Conservation (phyloP, 306 rosid species). For the Lathyrus oleraceus region DNA sequence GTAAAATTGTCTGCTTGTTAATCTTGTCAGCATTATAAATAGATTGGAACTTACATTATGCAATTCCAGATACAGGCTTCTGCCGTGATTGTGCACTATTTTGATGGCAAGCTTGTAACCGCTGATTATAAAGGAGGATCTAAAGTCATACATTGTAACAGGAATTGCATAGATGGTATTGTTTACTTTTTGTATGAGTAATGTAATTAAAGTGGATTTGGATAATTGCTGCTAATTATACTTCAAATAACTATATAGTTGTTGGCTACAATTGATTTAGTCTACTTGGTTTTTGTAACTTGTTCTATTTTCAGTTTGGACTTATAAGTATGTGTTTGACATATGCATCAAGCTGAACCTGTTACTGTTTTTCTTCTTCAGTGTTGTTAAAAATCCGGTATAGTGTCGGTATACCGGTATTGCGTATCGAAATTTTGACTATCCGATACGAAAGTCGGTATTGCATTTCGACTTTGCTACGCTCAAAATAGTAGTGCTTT, state of each 20-base stretch:
- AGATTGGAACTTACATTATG: too few species aligned
- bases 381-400: too few species aligned
- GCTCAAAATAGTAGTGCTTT: too few species aligned
- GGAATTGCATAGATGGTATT: slow-evolving; percentile 87
- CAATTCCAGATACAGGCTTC: too few species aligned
- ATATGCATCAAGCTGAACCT: slow-evolving; percentile 46
- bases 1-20: too few species aligned
- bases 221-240: background rate
- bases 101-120: slow-evolving; percentile 57
- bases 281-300: slow-evolving; percentile 12
- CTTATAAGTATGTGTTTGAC: slow-evolving; percentile 20
- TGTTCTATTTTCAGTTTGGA: slow-evolving; percentile 11
- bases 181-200: slow-evolving; percentile 3
- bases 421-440: too few species aligned
- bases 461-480: too few species aligned
- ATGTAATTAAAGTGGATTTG: background rate
- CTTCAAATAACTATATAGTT: background rate
- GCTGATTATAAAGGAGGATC: slow-evolving; percentile 53
- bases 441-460: too few species aligned
- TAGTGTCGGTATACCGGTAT: too few species aligned
- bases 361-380: too few species aligned
- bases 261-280: slow-evolving; percentile 10
- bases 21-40: too few species aligned
- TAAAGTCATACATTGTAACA: slow-evolving; percentile 78
- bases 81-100: slow-evolving; percentile 69